Base-by-base conservation (phyloP, 371 early-diverging fungal genomes). In the Phascolomyces articulosus region DNA sequence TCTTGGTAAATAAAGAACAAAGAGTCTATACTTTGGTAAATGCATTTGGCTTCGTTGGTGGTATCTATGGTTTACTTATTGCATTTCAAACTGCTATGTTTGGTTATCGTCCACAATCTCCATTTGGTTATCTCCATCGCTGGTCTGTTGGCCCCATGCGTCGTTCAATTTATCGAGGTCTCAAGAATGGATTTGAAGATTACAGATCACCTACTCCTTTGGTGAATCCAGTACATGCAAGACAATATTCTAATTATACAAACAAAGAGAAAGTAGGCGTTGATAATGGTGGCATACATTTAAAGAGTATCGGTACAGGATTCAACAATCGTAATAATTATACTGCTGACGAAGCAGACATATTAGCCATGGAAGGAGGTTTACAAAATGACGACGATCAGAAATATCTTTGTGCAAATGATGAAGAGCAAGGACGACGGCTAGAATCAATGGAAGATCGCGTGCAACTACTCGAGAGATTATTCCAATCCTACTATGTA, bases 71-170 rank as follows among this genome's bases (percentile, higher is more conserved):
- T 26, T 48, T 78, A 2, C 66, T 78, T 24, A 56, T 74, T 23
- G 69, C 68, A 0, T 40, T 78, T 23, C 78, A 78, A 40, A 60
- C 72, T 7, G 28, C 65, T 47, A 62, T 78, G 20, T 78, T 78
- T 63, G 78, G 78, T 3, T 78, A 68, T 41, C 72, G 78, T 57
- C 74, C 78, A 18, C 68, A 68, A 20, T 74, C 75, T 1, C 78
- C 78, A 11, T 74, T 70, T 70, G 78, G 78, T 16, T 41, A 72
- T 23, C 58, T 78, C 0, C 78, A 78, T 53, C 70, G 75, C 1
- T 78, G 78, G 78, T 74, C 78, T 0, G 65, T 74, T 49, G 78
- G 78, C 10, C 31, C 3, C 10, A 31, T 31, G 31, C 31, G 10
- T n/a, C 55, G 38, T 1, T 68, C 68, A 11, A 66, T 77, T 20